Conservation (phyloP, 441 rosid species). For the Breynia disticha region DNA sequence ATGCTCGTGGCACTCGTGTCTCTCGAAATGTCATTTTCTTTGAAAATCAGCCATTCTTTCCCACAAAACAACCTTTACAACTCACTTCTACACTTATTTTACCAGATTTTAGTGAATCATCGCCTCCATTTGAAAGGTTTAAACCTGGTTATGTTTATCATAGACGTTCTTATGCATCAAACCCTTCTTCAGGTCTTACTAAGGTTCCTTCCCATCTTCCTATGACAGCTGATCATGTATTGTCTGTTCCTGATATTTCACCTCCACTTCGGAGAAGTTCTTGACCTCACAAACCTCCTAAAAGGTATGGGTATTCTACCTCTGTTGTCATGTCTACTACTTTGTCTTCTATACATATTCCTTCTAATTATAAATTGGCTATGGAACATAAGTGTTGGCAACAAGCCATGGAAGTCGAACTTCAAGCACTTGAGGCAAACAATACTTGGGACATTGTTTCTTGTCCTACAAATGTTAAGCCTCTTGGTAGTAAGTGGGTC, state of each 20-base stretch:
- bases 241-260: background rate
- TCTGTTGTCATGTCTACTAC: background rate
- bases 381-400: background rate
- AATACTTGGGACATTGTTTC: conserved; percentile 3
- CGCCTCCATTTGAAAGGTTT: background rate
- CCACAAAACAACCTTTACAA: background rate
- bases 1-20: background rate
- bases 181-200: background rate
- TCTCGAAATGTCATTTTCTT: background rate
- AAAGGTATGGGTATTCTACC: background rate
- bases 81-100: background rate
- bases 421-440: background rate
- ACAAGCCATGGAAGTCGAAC: background rate
- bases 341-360: background rate
- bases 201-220: background rate
- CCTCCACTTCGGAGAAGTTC: background rate
- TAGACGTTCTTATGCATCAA: background rate
- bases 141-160: background rate
- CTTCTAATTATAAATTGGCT: background rate
- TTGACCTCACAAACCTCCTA: background rate
- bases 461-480: background rate
- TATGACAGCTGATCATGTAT: background rate
- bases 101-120: background rate
- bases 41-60: background rate
- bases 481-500: conserved; percentile 2